Conservation (phyloP, 1,284 basidiomycete species). For the Ustilago cynodontis region DNA sequence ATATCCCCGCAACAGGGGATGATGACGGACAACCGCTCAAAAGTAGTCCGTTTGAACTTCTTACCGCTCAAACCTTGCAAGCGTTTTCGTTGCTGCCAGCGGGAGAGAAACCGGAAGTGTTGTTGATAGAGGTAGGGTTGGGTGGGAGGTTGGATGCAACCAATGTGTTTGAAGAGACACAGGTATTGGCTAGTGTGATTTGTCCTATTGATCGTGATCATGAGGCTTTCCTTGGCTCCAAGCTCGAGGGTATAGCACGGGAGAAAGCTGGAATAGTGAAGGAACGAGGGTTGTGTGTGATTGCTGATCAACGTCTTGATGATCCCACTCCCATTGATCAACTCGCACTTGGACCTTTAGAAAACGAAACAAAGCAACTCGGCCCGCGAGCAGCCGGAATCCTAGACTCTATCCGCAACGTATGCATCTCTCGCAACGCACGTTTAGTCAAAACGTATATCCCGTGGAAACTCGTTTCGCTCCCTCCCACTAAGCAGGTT, state of each 20-base stretch:
- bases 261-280: constrained; percentile 90
- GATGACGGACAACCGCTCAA: constrained; percentile 50
- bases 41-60: constrained; percentile 61
- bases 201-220: constrained; percentile 93
- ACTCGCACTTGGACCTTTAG: constrained; percentile 39
- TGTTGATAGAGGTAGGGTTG: constrained; percentile 93
- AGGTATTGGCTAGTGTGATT: constrained; percentile 81
- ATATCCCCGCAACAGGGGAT: constrained; percentile 73
- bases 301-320: constrained; percentile 73
- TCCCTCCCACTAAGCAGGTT: constrained; percentile 33
- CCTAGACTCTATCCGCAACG: constrained; percentile 47
- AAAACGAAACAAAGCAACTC: constrained; percentile 41
- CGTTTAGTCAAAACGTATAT: constrained; percentile 52
- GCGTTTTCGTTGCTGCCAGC: constrained; percentile 64
- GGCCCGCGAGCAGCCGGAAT: constrained; percentile 49
- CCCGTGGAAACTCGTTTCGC: constrained; percentile 44
- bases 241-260: constrained; percentile 79
- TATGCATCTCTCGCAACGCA: constrained; percentile 40
- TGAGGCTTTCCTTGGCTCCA: constrained; percentile 85
- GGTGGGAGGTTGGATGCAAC: constrained; percentile 93
- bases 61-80: constrained; percentile 73
- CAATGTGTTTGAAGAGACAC: constrained; percentile 81
- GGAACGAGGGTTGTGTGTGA: constrained; percentile 77
- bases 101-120: constrained; percentile 77
- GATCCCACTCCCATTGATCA: constrained; percentile 26